These are phyloP conservation scores for Yamadazyma diospyri DNA, from an alignment of 1,139 yeast species.

Conservation along the genomic window DNA sequence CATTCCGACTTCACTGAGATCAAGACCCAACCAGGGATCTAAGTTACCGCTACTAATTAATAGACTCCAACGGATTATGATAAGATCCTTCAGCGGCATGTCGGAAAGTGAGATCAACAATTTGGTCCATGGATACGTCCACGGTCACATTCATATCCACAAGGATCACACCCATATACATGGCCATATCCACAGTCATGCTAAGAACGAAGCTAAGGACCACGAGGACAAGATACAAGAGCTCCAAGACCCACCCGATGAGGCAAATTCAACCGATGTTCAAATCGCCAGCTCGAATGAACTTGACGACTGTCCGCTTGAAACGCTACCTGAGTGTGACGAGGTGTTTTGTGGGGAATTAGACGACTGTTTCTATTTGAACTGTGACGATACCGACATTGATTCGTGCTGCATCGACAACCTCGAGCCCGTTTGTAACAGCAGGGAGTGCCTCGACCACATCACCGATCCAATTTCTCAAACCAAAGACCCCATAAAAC, in stretches of 20 bases:
- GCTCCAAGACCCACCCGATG: not conserved
- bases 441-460: conserved; percentile 2
- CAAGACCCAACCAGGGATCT: too few species aligned
- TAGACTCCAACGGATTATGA: too few species aligned
- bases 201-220: conserved; percentile 10
- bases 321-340: conserved; percentile 33
- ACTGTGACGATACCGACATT: conserved; percentile 25
- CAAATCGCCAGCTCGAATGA: not conserved
- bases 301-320: conserved; percentile 20
- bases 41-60: too few species aligned
- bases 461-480: not conserved
- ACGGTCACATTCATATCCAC: conserved; percentile 67
- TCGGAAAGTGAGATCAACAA: conserved; percentile 4
- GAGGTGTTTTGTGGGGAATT: conserved; percentile 45
- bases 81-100: not conserved
- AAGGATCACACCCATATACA: conserved; percentile 63
- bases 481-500: not conserved
- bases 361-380: conserved; percentile 42
- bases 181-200: conserved; percentile 62
- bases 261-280: not conserved
- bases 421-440: conserved; percentile 5
- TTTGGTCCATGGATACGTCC: conserved; percentile 53
- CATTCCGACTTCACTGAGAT: too few species aligned
- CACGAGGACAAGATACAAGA: conserved; percentile 2
- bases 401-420: conserved; percentile 8